Evolutionary conservation across 108 stramenopile species (phyloP).

Genomic region (Cyclotella sp.): DNA sequence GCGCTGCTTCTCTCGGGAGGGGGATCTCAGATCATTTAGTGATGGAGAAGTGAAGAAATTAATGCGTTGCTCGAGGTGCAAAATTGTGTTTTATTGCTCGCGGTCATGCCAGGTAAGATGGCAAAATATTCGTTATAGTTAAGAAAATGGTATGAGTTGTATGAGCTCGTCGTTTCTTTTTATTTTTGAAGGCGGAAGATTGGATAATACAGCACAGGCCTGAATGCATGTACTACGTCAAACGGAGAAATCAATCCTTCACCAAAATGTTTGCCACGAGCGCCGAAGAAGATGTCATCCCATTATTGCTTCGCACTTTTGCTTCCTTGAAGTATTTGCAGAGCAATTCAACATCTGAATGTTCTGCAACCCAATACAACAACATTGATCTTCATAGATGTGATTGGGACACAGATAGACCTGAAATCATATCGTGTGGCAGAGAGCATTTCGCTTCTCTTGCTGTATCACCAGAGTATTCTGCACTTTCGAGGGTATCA

Average conservation of each 20-base stretch:
- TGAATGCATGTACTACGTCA: conserved; percentile 46
- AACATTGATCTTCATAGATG: neutral
- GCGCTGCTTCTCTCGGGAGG: conserved; percentile 38
- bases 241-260: conserved; percentile 15
- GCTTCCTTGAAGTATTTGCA: conserved; percentile 19
- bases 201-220: conserved; percentile 37
- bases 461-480: conserved; percentile 28
- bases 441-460: conserved; percentile 34
- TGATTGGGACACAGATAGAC: neutral
- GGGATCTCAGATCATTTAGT: neutral
- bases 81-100: conserved; percentile 35
- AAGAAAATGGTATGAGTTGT: neutral
- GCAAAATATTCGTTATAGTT: neutral
- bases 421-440: conserved; percentile 28
- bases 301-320: conserved; percentile 37
- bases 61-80: conserved; percentile 37
- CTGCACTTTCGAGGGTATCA: neutral
- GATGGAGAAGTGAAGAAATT: conserved; percentile 12
- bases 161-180: neutral
- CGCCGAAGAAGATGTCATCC: conserved; percentile 41
- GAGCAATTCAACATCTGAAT: neutral
- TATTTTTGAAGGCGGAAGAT: conserved; percentile 27
- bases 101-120: conserved; percentile 36
- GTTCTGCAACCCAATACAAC: neutral
- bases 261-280: conserved; percentile 2